These are phyloP conservation scores for Aspergillus asperescens DNA, from an alignment of 495 filamentous ascomycete species.

Conservation along the genomic window DNA sequence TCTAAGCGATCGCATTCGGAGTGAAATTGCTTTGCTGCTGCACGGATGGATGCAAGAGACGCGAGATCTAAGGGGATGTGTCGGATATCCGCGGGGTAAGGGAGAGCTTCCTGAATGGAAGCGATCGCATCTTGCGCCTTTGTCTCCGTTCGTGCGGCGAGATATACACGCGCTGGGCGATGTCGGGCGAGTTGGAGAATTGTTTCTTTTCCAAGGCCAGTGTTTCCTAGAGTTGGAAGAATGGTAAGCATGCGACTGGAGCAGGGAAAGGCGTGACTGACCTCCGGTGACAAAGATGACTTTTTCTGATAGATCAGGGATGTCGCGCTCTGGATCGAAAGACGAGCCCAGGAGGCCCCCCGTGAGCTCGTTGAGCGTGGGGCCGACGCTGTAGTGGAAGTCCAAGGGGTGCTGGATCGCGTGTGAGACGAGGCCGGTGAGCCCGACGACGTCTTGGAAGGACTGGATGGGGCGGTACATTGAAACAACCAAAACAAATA, in stretches of 20 bases:
- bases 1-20: constrained; percentile 50
- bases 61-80: constrained; percentile 48
- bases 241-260: no score
- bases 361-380: constrained; percentile 38
- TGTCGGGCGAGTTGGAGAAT: constrained; percentile 58
- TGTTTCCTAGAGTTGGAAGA: constrained; percentile 47
- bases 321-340: constrained; percentile 53
- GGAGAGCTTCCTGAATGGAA: constrained; percentile 42
- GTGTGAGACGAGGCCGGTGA: constrained; percentile 18
- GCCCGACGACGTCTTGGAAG: constrained; percentile 3
- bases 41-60: constrained; percentile 48
- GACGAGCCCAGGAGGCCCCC: constrained; percentile 33
- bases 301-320: constrained; percentile 51
- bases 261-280: constrained; percentile 20
- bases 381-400: constrained; percentile 30
- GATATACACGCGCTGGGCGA: constrained; percentile 55
- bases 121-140: constrained; percentile 49
- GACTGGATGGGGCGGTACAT: constrained; percentile 1
- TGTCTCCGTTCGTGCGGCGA: constrained; percentile 52
- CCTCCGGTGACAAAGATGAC: constrained; percentile 61
- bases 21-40: constrained; percentile 44
- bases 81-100: constrained; percentile 41
- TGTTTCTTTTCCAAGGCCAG: constrained; percentile 62
- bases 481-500: no score
- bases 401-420: constrained; percentile 34